Evolutionary conservation across 2,329 filamentous ascomycete genomes (phyloP).

Genomic region (Hypoxylon rubiginosum): DNA sequence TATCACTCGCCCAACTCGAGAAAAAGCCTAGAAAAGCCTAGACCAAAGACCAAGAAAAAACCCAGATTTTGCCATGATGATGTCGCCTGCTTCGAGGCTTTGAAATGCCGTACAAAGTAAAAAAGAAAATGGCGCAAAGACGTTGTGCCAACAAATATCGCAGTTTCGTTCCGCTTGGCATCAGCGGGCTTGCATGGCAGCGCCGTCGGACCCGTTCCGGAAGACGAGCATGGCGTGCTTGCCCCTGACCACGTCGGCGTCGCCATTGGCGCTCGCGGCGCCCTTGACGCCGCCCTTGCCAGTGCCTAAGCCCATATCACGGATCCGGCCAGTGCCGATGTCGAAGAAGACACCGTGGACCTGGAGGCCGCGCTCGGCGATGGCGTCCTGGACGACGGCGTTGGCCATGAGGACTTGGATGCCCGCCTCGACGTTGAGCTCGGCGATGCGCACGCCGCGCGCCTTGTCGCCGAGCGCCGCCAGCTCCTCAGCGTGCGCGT

Average conservation of each 20-base stretch:
- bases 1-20: not conserved
- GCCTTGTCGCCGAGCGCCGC: conserved; percentile 66
- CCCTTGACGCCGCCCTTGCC: conserved; percentile 39
- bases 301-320: conserved; percentile 63
- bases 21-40: not conserved
- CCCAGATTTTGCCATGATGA: conserved; percentile 1
- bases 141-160: not conserved
- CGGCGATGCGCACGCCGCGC: conserved; percentile 73
- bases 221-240: conserved; percentile 67
- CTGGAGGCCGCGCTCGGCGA: conserved; percentile 76
- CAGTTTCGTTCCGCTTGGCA: not conserved
- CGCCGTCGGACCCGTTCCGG: conserved; percentile 51
- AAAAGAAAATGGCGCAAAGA: not conserved
- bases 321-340: conserved; percentile 62
- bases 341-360: conserved; percentile 86
- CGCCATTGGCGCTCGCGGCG: conserved; percentile 20
- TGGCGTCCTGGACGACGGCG: conserved; percentile 76
- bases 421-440: conserved; percentile 81
- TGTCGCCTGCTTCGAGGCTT: conserved; percentile 4
- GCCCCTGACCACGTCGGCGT: conserved; percentile 59
- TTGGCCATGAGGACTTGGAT: conserved; percentile 78
- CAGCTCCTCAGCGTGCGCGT: conserved; percentile 67
- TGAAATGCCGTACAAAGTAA: conserved; percentile 6
- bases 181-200: conserved; percentile 47
- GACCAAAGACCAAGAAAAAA: not conserved